These are phyloP conservation scores for Lactarius sanguifluus DNA, from an alignment of 768 basidiomycete species.

Conservation along the genomic window DNA sequence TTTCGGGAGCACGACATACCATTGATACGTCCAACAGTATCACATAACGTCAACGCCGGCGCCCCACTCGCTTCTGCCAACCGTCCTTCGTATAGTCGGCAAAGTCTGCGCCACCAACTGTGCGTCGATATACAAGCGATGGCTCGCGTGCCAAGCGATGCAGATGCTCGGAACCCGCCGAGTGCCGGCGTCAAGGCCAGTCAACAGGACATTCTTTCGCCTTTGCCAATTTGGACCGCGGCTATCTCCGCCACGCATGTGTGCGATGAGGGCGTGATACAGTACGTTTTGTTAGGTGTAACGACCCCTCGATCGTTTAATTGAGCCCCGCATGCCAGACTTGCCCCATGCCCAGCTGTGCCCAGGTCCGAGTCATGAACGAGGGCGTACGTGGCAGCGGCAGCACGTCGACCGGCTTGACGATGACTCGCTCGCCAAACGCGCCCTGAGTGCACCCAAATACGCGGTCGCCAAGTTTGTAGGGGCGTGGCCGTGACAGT, in stretches of 20 bases:
- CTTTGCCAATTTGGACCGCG: conserved; percentile 91
- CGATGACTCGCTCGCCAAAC: too few species aligned
- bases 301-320: too few species aligned
- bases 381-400: conserved; percentile 74
- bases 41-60: conserved; percentile 67
- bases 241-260: conserved; percentile 84
- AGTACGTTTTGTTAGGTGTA: too few species aligned
- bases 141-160: conserved; percentile 86
- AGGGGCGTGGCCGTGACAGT: too few species aligned
- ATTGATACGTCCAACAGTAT: conserved; percentile 78
- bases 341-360: conserved; percentile 37
- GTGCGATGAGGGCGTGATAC: background rate
- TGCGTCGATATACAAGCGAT: conserved; percentile 88
- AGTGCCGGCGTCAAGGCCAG: too few species aligned
- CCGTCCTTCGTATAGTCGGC: conserved; percentile 69
- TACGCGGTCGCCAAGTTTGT: too few species aligned
- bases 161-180: conserved; percentile 42
- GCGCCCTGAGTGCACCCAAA: too few species aligned
- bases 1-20: conserved; percentile 38
- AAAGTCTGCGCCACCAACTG: conserved; percentile 78
- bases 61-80: conserved; percentile 56
- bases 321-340: too few species aligned
- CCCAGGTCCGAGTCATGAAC: conserved; percentile 82
- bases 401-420: conserved; percentile 47
- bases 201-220: conserved; percentile 9